These are phyloP conservation scores for Beauveria scarabaeidicola DNA, from an alignment of 2,329 filamentous ascomycete genomes.

Conservation along the genomic window DNA sequence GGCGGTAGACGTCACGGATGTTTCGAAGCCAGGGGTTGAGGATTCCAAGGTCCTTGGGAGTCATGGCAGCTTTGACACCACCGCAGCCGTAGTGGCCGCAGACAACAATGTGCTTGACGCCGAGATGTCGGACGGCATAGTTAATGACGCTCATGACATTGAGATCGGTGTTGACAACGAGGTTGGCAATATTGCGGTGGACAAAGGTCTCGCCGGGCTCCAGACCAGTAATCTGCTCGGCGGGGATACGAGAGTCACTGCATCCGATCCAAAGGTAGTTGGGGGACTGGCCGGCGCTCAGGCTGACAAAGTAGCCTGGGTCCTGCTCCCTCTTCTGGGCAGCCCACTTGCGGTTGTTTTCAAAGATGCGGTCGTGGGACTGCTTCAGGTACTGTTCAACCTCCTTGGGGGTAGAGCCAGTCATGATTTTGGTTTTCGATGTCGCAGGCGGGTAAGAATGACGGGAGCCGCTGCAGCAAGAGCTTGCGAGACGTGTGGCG, in stretches of 20 bases:
- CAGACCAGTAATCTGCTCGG: slow-evolving; percentile 75
- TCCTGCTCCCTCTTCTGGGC: slow-evolving; percentile 48
- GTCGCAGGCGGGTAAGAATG: neutral
- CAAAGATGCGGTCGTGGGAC: slow-evolving; percentile 59
- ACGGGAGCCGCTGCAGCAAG: slow-evolving; percentile 4
- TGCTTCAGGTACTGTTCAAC: slow-evolving; percentile 50
- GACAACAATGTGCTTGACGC: slow-evolving; percentile 73
- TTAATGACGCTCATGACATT: slow-evolving; percentile 76
- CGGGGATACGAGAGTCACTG: slow-evolving; percentile 84
- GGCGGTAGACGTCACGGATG: slow-evolving; percentile 65
- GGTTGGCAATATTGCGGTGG: slow-evolving; percentile 91
- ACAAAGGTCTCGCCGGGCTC: slow-evolving; percentile 88
- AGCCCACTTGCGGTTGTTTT: slow-evolving; percentile 61
- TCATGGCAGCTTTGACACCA: slow-evolving; percentile 67
- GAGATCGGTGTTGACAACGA: slow-evolving; percentile 71
- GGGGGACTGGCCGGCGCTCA: slow-evolving; percentile 56
- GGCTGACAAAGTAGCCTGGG: slow-evolving; percentile 56
- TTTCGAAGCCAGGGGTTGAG: slow-evolving; percentile 68
- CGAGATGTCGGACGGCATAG: slow-evolving; percentile 73
- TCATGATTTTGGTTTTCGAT: slow-evolving; percentile 18
- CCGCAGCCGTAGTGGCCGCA: slow-evolving; percentile 75
- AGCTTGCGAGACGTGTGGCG: slow-evolving; percentile 6
- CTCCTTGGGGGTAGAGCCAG: slow-evolving; percentile 25
- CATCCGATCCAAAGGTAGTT: slow-evolving; percentile 86
- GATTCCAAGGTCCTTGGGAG: slow-evolving; percentile 59